Conservation (phyloP, 2,329 filamentous ascomycete genomes). For the Sarocladiaceae sp. region DNA sequence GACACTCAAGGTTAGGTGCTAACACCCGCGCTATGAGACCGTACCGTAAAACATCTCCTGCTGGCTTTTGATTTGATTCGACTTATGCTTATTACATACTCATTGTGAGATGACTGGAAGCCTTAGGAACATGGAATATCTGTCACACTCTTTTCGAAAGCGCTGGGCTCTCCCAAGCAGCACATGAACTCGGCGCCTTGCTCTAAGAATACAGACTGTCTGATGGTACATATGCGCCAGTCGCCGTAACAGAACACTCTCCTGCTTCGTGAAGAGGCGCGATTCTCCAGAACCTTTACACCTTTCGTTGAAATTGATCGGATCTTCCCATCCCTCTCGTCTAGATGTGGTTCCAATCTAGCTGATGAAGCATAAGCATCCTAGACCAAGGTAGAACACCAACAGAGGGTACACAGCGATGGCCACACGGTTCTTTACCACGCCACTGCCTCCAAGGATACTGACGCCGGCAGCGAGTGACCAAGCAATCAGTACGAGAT, state of each 20-base stretch:
- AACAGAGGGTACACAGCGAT: slow-evolving; percentile 93
- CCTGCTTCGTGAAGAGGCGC: no score
- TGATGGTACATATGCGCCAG: neutral
- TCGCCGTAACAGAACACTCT: neutral
- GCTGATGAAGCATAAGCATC: slow-evolving; percentile 96
- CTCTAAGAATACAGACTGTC: slow-evolving; percentile 6
- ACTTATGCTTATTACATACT: no score
- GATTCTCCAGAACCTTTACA: neutral
- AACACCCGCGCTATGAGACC: no score
- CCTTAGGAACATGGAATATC: no score
- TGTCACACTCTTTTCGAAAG: no score
- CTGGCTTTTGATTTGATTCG: no score
- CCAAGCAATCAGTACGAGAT: slow-evolving; percentile 84
- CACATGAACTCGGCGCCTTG: neutral
- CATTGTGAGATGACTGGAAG: neutral
- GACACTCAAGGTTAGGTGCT: no score
- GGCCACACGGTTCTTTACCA: slow-evolving; percentile 89
- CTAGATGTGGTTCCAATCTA: no score
- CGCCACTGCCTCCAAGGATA: slow-evolving; percentile 91
- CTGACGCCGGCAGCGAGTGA: slow-evolving; percentile 93
- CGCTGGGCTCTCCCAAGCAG: neutral
- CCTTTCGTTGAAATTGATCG: neutral
- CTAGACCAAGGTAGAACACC: slow-evolving; percentile 90
- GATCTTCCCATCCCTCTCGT: no score
- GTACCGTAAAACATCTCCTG: neutral